These are phyloP conservation scores for Stramenopiles sp. DNA, from an alignment of 352 stramenopile genomes.

Conservation along the genomic window DNA sequence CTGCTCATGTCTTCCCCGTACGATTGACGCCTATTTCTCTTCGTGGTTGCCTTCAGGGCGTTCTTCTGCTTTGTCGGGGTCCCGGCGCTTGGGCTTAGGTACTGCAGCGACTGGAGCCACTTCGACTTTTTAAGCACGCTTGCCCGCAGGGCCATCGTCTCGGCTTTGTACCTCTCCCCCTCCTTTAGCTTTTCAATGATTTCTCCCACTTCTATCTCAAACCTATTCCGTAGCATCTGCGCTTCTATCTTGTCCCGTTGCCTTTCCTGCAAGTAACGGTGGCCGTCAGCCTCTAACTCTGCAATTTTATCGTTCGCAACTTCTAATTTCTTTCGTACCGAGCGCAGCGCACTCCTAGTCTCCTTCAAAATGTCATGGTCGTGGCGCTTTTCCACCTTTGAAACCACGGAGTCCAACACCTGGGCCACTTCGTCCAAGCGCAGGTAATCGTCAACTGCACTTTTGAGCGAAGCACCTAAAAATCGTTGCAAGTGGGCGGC, in stretches of 20 bases:
- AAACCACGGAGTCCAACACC: not conserved
- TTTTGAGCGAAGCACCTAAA: too few species aligned
- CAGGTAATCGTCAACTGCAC: too few species aligned
- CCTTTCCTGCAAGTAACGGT: not conserved
- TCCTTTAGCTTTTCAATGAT: not conserved
- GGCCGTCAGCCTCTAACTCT: not conserved
- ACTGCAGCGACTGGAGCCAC: not conserved
- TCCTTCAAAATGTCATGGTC: not conserved
- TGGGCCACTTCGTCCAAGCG: constrained; percentile 1
- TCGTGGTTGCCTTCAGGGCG: too few species aligned
- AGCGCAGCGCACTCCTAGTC: not conserved
- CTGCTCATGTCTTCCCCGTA: too few species aligned
- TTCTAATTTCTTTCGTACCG: not conserved
- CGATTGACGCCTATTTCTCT: too few species aligned
- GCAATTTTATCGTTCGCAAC: not conserved
- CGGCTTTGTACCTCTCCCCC: constrained; percentile 4
- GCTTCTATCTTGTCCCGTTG: constrained; percentile 1
- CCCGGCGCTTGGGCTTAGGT: not conserved
- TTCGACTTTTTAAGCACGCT: not conserved
- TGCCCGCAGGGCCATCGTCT: not conserved
- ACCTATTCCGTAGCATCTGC: not conserved
- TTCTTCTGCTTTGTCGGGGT: too few species aligned
- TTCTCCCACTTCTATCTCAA: not conserved
- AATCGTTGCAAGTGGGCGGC: too few species aligned
- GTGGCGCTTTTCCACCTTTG: not conserved